Evolutionary conservation across 495 filamentous ascomycete genomes (phyloP).

Genomic region (Pyrenula massariospora): DNA sequence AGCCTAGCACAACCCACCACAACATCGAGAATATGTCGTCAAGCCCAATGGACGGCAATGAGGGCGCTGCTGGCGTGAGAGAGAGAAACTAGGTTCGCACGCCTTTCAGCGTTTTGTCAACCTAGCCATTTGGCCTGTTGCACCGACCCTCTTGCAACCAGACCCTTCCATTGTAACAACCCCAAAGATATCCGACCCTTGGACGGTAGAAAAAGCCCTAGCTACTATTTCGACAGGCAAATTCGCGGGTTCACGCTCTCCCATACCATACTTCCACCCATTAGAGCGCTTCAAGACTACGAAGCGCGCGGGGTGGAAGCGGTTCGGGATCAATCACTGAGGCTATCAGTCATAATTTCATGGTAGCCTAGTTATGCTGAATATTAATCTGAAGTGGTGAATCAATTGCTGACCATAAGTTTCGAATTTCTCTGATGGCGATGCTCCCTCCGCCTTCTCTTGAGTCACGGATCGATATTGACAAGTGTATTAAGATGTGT

Average conservation of each 20-base stretch:
- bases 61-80: background rate
- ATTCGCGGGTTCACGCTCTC: conserved; percentile 24
- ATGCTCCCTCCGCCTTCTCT: conserved; percentile 66
- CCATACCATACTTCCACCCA: conserved; percentile 67
- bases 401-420: conserved; percentile 81
- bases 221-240: background rate
- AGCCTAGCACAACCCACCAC: background rate
- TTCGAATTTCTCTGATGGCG: conserved; percentile 75
- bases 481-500: conserved; percentile 63
- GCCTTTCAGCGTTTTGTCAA: background rate
- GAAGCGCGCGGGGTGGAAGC: conserved; percentile 69
- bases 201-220: background rate
- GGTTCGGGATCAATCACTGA: conserved; percentile 47
- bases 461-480: conserved; percentile 44
- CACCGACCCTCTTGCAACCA: background rate
- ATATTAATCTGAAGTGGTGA: conserved; percentile 35
- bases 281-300: conserved; percentile 71
- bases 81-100: background rate
- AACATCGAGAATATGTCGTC: background rate
- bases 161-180: background rate
- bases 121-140: too few relatives aligned
- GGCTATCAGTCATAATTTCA: background rate
- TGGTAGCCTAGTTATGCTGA: too few relatives aligned
- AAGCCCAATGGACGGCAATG: background rate
- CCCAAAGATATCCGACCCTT: background rate